These are phyloP conservation scores for Gentiana dahurica DNA, from an alignment of 257 asterid species.

Conservation along the genomic window DNA sequence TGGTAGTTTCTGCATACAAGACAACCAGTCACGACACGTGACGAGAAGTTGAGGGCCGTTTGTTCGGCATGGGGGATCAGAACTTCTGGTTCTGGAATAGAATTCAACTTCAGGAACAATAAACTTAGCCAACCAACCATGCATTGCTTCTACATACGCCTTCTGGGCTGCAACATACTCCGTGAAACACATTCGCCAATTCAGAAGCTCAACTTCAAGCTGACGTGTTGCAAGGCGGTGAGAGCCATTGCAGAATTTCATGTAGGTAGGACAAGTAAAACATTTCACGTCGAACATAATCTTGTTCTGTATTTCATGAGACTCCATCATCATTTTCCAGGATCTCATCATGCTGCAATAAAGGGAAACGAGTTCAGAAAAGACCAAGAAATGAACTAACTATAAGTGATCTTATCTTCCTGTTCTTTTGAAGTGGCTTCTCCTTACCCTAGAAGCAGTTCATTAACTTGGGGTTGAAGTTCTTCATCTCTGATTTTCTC, in stretches of 20 bases:
- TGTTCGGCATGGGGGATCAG: conserved; percentile 15
- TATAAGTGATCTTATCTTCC: background rate
- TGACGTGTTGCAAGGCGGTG: conserved; percentile 79
- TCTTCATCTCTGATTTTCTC: conserved; percentile 82
- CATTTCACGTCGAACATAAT: conserved; percentile 66
- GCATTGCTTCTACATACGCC: conserved; percentile 50
- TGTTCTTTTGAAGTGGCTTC: conserved; percentile 2
- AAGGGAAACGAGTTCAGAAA: conserved; percentile 5
- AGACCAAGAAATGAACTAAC: background rate
- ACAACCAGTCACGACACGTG: conserved; percentile 57
- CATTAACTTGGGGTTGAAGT: conserved; percentile 78
- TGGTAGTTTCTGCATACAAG: conserved; percentile 47
- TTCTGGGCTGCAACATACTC: conserved; percentile 57
- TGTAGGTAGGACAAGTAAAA: conserved; percentile 63
- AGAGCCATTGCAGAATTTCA: conserved; percentile 75
- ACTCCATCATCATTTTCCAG: conserved; percentile 72
- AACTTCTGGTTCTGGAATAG: conserved; percentile 24
- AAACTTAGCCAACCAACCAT: conserved; percentile 73
- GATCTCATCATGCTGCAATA: conserved; percentile 60
- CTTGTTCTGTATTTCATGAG: conserved; percentile 84
- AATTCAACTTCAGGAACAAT: conserved; percentile 45
- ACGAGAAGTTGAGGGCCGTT: conserved; percentile 63
- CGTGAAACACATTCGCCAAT: conserved; percentile 65
- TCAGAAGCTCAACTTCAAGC: conserved; percentile 72
- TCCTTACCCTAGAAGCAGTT: conserved; percentile 77